Percentiles rank a stretch among this genome's conserved stretches.
Evolutionary conservation across 73 alveolate species (phyloP).

Genomic region (Paramecium primaurelia): DNA sequence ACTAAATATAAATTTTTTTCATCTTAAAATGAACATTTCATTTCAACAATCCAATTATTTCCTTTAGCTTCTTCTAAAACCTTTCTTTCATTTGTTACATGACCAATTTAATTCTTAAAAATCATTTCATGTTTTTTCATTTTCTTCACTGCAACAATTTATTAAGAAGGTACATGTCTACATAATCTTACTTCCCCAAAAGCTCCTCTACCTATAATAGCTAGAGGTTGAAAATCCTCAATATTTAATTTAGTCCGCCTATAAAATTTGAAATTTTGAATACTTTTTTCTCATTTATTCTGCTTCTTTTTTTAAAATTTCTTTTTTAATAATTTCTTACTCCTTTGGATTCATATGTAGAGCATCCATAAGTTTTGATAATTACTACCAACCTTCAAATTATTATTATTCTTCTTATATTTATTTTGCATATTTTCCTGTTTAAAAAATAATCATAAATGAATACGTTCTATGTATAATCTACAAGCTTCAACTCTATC

Average conservation of each 20-base stretch:
- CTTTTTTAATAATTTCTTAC: conserved; percentile 65
- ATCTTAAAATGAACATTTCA: conserved; percentile 70
- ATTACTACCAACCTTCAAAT: conserved; percentile 59
- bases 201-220: conserved; percentile 19
- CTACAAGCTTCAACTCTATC: conserved; percentile 62
- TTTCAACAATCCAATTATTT: conserved; percentile 60
- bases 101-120: conserved; percentile 74
- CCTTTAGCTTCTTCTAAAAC: conserved; percentile 63
- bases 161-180: conserved; percentile 64
- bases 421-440: conserved; percentile 41
- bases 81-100: conserved; percentile 73
- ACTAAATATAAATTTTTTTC: conserved; percentile 75
- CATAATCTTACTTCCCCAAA: conserved; percentile 72
- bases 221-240: conserved; percentile 66
- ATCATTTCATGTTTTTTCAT: conserved; percentile 77
- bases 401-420: conserved; percentile 42
- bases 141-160: conserved; percentile 76
- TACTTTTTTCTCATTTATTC: conserved; percentile 68
- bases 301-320: conserved; percentile 68
- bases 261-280: background rate
- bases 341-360: conserved; percentile 61
- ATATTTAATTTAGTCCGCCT: conserved; percentile 51
- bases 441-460: background rate
- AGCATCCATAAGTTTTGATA: conserved; percentile 48
- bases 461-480: conserved; percentile 39